A percentile compares a stretch with the other conserved stretches of the same genome.
Conservation (phyloP, 2,329 filamentous ascomycete species). For the Mycosphaerella arachidis region DNA sequence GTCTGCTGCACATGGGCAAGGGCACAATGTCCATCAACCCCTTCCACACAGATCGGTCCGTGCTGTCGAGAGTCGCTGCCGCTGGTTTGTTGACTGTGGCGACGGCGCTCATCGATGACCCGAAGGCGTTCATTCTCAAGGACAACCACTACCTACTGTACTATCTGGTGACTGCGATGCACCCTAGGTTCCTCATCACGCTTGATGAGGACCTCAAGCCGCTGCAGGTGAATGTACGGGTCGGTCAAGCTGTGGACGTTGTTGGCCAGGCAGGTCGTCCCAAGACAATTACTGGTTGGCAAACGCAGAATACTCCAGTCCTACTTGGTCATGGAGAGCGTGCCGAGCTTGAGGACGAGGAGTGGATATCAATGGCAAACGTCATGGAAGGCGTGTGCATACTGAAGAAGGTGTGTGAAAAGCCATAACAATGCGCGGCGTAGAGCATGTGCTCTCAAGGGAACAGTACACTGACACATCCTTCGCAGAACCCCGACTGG, state of each 20-base stretch:
- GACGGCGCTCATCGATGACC: slow-evolving; percentile 86
- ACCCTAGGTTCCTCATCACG: slow-evolving; percentile 92
- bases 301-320: slow-evolving; percentile 98
- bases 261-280: slow-evolving; percentile 94
- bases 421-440: not conserved
- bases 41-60: slow-evolving; percentile 98
- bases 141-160: slow-evolving; percentile 91
- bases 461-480: not conserved
- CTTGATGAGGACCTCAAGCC: slow-evolving; percentile 93
- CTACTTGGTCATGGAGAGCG: slow-evolving; percentile 90
- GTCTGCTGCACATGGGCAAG: slow-evolving; percentile 98
- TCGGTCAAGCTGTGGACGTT: slow-evolving; percentile 96
- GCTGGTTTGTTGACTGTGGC: slow-evolving; percentile 86
- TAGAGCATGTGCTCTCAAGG: too few relatives aligned
- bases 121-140: slow-evolving; percentile 70
- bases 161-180: slow-evolving; percentile 94
- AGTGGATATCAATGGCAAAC: slow-evolving; percentile 88
- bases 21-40: slow-evolving; percentile 92
- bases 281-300: slow-evolving; percentile 99
- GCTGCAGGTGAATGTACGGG: slow-evolving; percentile 89
- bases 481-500: slow-evolving; percentile 31
- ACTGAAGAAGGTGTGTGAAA: slow-evolving; percentile 75
- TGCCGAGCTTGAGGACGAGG: slow-evolving; percentile 93
- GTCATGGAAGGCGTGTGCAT: slow-evolving; percentile 94
- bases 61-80: slow-evolving; percentile 85